These are phyloP conservation scores for Lindgomyces ingoldianus DNA, from an alignment of 495 filamentous ascomycete species.

Conservation along the genomic window DNA sequence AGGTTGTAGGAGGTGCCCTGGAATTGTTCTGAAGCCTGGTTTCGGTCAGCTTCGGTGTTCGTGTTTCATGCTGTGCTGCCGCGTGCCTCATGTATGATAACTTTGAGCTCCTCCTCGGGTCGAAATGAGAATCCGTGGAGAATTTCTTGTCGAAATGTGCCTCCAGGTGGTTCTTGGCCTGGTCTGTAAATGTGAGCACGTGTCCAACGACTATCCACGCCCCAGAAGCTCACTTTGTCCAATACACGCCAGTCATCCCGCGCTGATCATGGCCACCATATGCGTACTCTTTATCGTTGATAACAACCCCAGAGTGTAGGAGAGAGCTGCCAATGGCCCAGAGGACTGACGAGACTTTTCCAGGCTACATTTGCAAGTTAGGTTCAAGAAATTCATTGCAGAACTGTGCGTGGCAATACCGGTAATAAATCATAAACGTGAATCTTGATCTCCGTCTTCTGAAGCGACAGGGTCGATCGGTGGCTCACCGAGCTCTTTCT, in stretches of 20 bases:
- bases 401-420: no score
- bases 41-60: not conserved
- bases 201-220: no score
- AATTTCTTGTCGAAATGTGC: conserved; percentile 67
- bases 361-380: conserved; percentile 54
- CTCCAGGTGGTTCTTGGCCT: conserved; percentile 66
- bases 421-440: conserved; percentile 79
- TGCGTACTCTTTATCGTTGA: conserved; percentile 74
- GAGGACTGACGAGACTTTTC: conserved; percentile 64
- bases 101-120: conserved; percentile 63
- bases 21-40: conserved; percentile 62
- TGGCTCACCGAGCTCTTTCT: conserved; percentile 43
- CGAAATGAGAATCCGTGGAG: conserved; percentile 72
- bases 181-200: conserved; percentile 44
- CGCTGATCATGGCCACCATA: conserved; percentile 74
- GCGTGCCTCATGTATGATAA: conserved; percentile 56
- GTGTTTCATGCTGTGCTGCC: no score
- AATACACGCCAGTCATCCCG: conserved; percentile 74
- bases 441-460: conserved; percentile 72
- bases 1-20: conserved; percentile 72
- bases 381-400: no score
- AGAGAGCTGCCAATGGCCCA: conserved; percentile 73
- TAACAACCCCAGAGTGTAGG: conserved; percentile 77
- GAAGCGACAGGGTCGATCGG: conserved; percentile 59
- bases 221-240: conserved; percentile 52